Conservation (phyloP, 768 basidiomycete species). For the Termitomyces sp. region DNA sequence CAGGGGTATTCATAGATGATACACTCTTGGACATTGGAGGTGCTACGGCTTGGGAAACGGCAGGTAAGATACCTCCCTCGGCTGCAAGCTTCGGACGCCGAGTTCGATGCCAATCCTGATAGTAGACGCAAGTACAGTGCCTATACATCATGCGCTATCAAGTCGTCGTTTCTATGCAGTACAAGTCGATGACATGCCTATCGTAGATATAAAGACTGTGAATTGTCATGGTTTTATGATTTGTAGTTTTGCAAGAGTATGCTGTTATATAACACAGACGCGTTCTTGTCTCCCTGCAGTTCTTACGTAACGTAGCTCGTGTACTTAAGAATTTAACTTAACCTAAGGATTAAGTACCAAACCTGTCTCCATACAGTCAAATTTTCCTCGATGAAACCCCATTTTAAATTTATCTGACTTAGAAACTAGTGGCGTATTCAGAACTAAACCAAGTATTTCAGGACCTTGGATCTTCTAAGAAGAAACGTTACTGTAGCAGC, state of each 20-base stretch:
- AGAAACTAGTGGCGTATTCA: background rate
- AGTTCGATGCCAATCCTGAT: constrained; percentile 91
- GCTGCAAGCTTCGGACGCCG: constrained; percentile 67
- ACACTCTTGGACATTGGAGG: constrained; percentile 25
- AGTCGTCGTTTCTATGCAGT: constrained; percentile 5
- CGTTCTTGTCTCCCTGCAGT: no score
- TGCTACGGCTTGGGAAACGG: constrained; percentile 70
- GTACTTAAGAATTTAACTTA: no score
- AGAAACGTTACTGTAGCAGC: background rate
- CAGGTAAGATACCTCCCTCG: constrained; percentile 70
- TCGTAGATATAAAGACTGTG: constrained; percentile 93
- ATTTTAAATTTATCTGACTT: no score
- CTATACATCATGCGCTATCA: constrained; percentile 32
- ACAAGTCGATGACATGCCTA: constrained; percentile 42
- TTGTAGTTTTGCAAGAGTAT: background rate
- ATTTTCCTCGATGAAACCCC: no score
- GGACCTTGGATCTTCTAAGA: background rate
- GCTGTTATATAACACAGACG: no score
- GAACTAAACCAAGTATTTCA: background rate
- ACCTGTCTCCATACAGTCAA: no score
- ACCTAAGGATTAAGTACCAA: no score
- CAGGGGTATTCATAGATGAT: constrained; percentile 27
- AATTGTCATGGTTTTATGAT: constrained; percentile 66
- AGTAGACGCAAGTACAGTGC: constrained; percentile 90
- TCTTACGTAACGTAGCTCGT: no score